Evolutionary conservation across 257 asterid genomes (phyloP), one percentile per base, ranked within the genome.

Genomic region (Solanum chiquidenum): DNA sequence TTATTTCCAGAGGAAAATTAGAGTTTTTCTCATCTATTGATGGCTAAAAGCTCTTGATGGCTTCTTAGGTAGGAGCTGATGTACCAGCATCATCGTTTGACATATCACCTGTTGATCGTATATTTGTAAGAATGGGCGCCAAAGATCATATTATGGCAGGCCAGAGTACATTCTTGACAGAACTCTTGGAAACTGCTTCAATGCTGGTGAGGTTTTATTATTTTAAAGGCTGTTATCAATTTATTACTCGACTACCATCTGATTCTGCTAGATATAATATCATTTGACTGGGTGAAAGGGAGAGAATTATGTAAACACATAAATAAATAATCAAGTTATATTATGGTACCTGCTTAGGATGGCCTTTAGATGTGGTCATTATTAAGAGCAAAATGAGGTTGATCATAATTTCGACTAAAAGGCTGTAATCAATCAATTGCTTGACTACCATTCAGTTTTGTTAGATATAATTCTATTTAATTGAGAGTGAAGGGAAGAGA

Each of bases 101-200:
- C 77, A 86, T 97, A 91, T 93, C 98, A 79, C 98, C 95, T 49
- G 90, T 95, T 73, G 99, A 96, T 89, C 94, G 93, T 33, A 93
- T 97, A 86, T 97, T 97, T 93, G 99, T 97, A 88, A 94, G 99
- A 76, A 97, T 97, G 99, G 99, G 99, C 86, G 99, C 99, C 88
- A 97, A 91, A 91, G 99, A 97, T 92, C 99, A 97, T 86, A 97
- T 96, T 88, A 94, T 97, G 98, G 94, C 97, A 86, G 98, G 98
- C 55, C 98, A 97, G 20, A 97, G 99, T 93, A 97, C 99, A 88
- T 97, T 97, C 93, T 94, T 97, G 88, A 94, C 98, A 8, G 99
- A 96, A 93, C 98, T 96, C 86, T 80, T 93, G 88, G 99, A 97
- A 93, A 96, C 99, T 90, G 94, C 99, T 52, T 94, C 98, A 44